Evolutionary conservation across 345 rosid genomes (phyloP).

Genomic region (Erodium maritimum): DNA sequence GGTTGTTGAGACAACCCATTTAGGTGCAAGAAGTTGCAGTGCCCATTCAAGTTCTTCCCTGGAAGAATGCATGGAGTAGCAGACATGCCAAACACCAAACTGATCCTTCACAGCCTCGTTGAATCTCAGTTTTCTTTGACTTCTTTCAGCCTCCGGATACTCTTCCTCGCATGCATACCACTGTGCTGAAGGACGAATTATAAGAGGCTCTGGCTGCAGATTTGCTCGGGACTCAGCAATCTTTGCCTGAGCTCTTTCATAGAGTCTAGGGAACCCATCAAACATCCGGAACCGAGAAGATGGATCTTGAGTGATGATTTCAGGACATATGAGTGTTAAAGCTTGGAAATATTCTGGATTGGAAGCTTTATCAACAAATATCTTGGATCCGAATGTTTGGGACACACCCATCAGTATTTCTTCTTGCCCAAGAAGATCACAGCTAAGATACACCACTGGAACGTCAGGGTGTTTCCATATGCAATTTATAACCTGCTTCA

Average conservation of each 20-base stretch:
- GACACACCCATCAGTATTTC: constrained; percentile 48
- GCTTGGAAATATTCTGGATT: constrained; percentile 38
- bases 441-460: constrained; percentile 52
- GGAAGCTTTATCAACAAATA: constrained; percentile 47
- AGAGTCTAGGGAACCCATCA: constrained; percentile 59
- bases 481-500: constrained; percentile 59
- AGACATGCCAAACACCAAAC: constrained; percentile 82
- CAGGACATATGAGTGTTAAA: constrained; percentile 40
- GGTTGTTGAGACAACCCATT: constrained; percentile 73
- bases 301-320: constrained; percentile 52
- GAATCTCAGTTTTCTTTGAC: constrained; percentile 35
- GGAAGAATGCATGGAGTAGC: constrained; percentile 84
- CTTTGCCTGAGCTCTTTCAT: constrained; percentile 51
- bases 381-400: constrained; percentile 66
- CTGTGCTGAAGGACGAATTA: constrained; percentile 75
- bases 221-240: constrained; percentile 55
- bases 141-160: constrained; percentile 14
- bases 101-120: constrained; percentile 61
- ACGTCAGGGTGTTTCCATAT: constrained; percentile 83
- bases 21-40: constrained; percentile 56
- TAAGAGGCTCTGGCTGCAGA: constrained; percentile 53
- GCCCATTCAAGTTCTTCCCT: constrained; percentile 70
- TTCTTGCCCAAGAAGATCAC: constrained; percentile 79
- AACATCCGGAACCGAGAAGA: constrained; percentile 61
- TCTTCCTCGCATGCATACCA: constrained; percentile 71